Conservation (phyloP, 352 stramenopile species). For the Peronospora destructor region DNA sequence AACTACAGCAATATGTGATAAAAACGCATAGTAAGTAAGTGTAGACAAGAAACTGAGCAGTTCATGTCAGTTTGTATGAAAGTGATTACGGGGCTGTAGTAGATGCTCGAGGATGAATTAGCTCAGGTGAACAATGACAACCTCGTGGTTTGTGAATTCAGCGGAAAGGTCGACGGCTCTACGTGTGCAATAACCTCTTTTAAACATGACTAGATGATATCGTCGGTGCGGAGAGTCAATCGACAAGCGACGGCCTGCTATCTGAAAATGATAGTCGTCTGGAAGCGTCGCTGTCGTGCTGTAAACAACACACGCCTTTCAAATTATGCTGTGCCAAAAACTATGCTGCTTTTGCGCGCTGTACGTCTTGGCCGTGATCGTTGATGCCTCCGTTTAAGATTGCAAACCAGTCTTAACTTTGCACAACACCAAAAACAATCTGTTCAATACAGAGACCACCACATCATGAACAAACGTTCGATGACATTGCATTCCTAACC, state of each 20-base stretch:
- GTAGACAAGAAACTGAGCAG: background rate
- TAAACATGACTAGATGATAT: conserved; percentile 35
- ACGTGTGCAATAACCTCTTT: conserved; percentile 52
- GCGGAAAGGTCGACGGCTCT: conserved; percentile 44
- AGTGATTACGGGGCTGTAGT: background rate
- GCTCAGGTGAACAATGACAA: conserved; percentile 18
- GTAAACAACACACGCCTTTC: conserved; percentile 42
- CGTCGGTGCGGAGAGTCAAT: conserved; percentile 9
- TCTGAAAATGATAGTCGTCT: too few relatives aligned
- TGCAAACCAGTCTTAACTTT: too few relatives aligned
- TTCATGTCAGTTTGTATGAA: conserved; percentile 2
- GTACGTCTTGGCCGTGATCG: conserved; percentile 39
- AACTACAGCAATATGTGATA: conserved; percentile 5
- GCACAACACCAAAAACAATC: too few relatives aligned
- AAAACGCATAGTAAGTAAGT: conserved; percentile 16
- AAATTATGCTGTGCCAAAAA: conserved; percentile 22
- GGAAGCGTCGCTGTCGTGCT: conserved; percentile 24
- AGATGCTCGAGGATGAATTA: background rate
- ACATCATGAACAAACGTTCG: conserved; percentile 3
- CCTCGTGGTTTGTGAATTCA: conserved; percentile 42
- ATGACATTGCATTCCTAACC: conserved; percentile 59
- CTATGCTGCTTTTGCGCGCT: conserved; percentile 47
- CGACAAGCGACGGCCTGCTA: background rate
- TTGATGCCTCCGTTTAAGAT: conserved; percentile 36
- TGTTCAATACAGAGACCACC: conserved; percentile 39